Base-by-base conservation (phyloP, 2,329 filamentous ascomycete species). In the Talaromyces sp. region DNA sequence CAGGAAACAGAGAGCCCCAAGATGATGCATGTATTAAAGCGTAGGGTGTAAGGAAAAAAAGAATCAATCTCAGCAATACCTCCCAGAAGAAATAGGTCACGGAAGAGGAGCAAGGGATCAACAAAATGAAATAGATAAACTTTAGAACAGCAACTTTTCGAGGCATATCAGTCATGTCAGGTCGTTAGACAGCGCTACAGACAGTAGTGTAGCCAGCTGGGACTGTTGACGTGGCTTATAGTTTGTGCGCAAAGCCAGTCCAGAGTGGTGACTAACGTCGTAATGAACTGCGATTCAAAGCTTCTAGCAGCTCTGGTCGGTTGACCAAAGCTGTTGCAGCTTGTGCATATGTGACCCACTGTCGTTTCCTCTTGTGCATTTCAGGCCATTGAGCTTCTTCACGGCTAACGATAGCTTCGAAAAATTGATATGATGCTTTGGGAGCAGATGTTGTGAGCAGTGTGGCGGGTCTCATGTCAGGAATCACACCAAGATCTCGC, bases 381-480 rank as follows among this genome's bases (percentile, higher is more conserved):
- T 99, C 95, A 1, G 95, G 95, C 95, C 95, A 99, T 66, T 93
- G 87, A 16, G 84, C 82, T 78, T 95, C 90, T 80, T 97, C 92
- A 73, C 89, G 89, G 68, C 90, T 87, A 67, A 99, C 95, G n/a
- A 87, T 90, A 68, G 89, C 93, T 79, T 98, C 91, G 79, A 87
- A 87, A 70, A 87, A 81, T 67, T 88, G 86, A 66, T 82, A 83
- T 43, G 78, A 78, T 9, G 81, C 80, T 77, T 94, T 94, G 43
- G 91, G 92, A 7, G 92, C 85, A 59, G 82, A 76, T n/a, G 79
- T 73, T 33, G 83, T 83, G 68, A 86, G 74, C 68, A 85, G 79
- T 24, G 80, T 76, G 31, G 81, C 75, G 57, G 81, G 86, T 65
- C 93, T 87, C 76, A 88, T 90, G 80, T 99, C 95, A 63, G 89